A percentile compares a stretch with the other conserved stretches of the same genome.
Conservation (phyloP, 192 early-diverging fungal species). For the Phlyctochytrium arcticum region DNA sequence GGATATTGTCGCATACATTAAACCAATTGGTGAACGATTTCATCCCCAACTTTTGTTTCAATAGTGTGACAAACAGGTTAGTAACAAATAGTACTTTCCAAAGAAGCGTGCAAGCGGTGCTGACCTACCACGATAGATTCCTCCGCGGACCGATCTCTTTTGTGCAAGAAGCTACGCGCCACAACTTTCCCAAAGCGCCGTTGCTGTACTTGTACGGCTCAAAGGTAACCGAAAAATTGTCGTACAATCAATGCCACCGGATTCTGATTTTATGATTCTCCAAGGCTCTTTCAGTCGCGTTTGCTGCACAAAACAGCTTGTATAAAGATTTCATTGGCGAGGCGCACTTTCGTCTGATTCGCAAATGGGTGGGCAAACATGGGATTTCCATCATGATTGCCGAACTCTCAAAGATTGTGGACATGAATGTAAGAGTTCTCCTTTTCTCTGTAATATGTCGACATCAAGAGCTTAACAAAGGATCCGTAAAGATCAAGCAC, state of each 20-base stretch:
- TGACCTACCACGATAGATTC: constrained; percentile 35
- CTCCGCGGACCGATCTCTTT: constrained; percentile 29
- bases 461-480: constrained; percentile 4
- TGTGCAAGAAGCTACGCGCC: constrained; percentile 14
- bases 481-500: constrained; percentile 22
- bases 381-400: constrained; percentile 26
- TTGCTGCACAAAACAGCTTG: constrained; percentile 25
- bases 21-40: constrained; percentile 63
- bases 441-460: constrained; percentile 1
- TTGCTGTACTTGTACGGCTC: constrained; percentile 39
- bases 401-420: constrained; percentile 34
- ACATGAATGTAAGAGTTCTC: constrained; percentile 17
- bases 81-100: no score
- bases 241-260: neutral
- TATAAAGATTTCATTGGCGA: constrained; percentile 37
- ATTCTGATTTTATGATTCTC: neutral
- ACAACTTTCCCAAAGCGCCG: constrained; percentile 34
- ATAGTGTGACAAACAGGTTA: constrained; percentile 28
- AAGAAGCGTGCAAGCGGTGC: no score
- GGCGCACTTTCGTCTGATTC: constrained; percentile 32
- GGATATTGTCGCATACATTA: constrained; percentile 49
- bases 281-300: constrained; percentile 29
- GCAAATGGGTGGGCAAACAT: constrained; percentile 23
- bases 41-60: constrained; percentile 50
- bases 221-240: no score